Conservation (phyloP, 495 filamentous ascomycete genomes). For the Neurospora terricola region DNA sequence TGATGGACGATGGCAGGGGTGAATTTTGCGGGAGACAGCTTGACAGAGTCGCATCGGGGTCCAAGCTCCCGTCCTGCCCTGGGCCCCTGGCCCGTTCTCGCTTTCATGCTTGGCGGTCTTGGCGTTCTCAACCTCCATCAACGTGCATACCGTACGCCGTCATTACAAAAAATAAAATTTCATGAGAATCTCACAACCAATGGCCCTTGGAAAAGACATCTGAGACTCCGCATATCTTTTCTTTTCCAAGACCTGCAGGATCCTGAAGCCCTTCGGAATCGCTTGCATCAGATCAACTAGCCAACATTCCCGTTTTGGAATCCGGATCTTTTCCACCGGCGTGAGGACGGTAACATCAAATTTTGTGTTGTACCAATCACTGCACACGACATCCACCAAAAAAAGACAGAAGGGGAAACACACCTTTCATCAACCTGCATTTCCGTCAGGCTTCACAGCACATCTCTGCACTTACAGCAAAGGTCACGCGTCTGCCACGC, state of each 20-base stretch:
- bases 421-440: not conserved
- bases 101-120: not conserved
- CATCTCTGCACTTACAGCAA: not conserved
- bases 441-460: not conserved
- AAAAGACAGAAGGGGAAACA: not conserved
- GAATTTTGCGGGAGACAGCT: not conserved
- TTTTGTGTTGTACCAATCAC: not conserved
- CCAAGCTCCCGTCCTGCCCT: not conserved
- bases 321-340: not conserved
- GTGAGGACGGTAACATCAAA: not conserved
- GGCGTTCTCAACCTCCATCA: not conserved
- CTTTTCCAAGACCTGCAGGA: not conserved
- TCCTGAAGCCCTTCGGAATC: not conserved
- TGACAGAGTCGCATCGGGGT: not conserved
- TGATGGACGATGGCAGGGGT: not conserved
- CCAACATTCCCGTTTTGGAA: not conserved
- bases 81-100: not conserved
- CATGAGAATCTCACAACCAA: not conserved
- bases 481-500: not conserved
- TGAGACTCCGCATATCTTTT: not conserved
- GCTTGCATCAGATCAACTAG: not conserved
- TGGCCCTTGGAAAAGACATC: not conserved
- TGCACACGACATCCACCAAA: not conserved
- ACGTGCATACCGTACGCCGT: not conserved
- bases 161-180: not conserved